Evolutionary conservation across 441 rosid species (phyloP), one percentile per base, ranked within the genome.

Genomic region (Isatis lusitanica): DNA sequence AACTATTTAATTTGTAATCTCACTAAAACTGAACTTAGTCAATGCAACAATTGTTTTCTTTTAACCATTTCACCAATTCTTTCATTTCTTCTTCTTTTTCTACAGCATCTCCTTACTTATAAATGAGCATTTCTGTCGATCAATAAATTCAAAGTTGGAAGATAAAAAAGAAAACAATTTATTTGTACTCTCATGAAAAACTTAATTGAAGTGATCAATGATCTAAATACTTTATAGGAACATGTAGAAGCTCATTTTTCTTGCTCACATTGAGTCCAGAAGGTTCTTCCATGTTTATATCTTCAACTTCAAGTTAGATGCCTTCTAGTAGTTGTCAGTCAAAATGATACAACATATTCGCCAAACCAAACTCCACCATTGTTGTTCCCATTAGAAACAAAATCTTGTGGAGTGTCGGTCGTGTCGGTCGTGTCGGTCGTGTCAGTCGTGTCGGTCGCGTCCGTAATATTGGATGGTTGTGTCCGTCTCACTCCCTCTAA

Each of bases 291-390:
- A 82, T 64, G 71, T 79, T 44, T 7, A 84, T 43, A 44, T 82
- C 86, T 66, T 58, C 69, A n/a, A 28, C 65, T 24, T 30, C 13
- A 79, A 68, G 24, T 21, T 21, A 1, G 1, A 21, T 61, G 33
- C 78, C 89, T 42, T 39, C 24, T 5, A 87, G 87, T 58, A 87
- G 36, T 50, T 82, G 73, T 88, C 87, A 87, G 8, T 87, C 75
- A 40, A 87, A 90, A n/a, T 70, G 53, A 55, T 71, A 80, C 42
- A 87, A 36, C 16, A 87, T 77, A 69, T 87, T 88, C 0, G 87
- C 89, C 0, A 88, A 80, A 11, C 78, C 79, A 64, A 77, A 46
- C 82, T 87, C 87, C 59, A 59, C 87, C 59, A 59, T 73, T 33
- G 64, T 10, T 39, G 58, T 47, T 51, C 83, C 89, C 92, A 31